These are phyloP conservation scores for Polygonum aviculare DNA, from an alignment of 148 eudicot genomes.

Conservation along the genomic window DNA sequence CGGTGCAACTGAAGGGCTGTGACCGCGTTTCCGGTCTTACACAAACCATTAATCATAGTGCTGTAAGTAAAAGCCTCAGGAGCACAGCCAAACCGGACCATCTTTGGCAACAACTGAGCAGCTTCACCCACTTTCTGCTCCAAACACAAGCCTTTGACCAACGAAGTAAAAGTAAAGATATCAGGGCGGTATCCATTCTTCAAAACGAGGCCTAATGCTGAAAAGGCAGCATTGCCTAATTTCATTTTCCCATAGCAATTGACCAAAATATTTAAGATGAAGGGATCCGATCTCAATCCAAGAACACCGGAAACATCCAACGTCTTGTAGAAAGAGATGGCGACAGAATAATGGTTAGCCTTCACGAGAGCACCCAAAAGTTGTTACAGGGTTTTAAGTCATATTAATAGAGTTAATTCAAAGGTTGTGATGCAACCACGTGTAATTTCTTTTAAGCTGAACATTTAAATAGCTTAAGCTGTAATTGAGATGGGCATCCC, in stretches of 20 bases:
- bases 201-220: conserved; percentile 15
- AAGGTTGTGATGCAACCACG: too few species aligned
- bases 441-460: too few species aligned
- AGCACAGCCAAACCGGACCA: conserved; percentile 14
- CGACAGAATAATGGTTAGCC: conserved; percentile 9
- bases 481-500: too few species aligned
- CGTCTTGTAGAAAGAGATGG: conserved; percentile 13
- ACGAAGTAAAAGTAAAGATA: conserved; percentile 21
- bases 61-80: conserved; percentile 21
- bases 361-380: conserved; percentile 16
- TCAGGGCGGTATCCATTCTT: conserved; percentile 23
- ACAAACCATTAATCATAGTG: conserved; percentile 26
- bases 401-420: too few species aligned
- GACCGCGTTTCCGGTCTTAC: conserved; percentile 19
- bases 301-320: conserved; percentile 6
- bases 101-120: conserved; percentile 13
- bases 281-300: conserved; percentile 8
- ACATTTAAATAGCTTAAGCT: too few species aligned
- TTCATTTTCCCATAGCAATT: conserved; percentile 21
- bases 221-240: conserved; percentile 16
- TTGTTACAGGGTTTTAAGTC: too few species aligned
- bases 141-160: conserved; percentile 23
- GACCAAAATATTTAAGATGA: conserved; percentile 19
- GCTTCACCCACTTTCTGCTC: conserved; percentile 15
- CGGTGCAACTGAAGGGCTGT: conserved; percentile 20